Percentiles rank a stretch among this genome's conserved stretches.
These are phyloP conservation scores for Aegilops sharonensis DNA, from an alignment of 176 grass and related monocot species.

Conservation along the genomic window DNA sequence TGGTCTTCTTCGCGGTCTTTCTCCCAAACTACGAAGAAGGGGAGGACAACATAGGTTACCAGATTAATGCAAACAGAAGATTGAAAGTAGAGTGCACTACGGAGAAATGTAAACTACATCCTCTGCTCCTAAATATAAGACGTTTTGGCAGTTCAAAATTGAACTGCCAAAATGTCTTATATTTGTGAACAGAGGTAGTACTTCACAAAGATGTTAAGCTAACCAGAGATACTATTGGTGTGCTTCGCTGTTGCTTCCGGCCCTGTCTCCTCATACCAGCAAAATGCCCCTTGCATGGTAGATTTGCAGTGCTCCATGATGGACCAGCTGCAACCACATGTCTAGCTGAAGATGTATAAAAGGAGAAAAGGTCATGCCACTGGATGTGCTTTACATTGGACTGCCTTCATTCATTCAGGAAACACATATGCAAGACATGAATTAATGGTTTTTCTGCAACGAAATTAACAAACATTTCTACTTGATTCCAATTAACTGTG, in stretches of 20 bases:
- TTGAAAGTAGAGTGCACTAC: background rate
- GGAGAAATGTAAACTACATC: too few relatives aligned
- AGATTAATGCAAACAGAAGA: background rate
- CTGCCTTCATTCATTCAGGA: background rate
- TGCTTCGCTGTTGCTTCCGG: background rate
- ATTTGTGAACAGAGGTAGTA: too few relatives aligned
- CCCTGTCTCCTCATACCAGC: background rate
- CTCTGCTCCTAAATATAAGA: too few relatives aligned
- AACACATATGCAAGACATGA: background rate
- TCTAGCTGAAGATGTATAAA: slow-evolving; percentile 36
- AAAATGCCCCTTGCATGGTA: slow-evolving; percentile 18
- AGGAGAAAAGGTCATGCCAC: background rate
- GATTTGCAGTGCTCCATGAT: slow-evolving; percentile 21
- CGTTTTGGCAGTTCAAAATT: too few relatives aligned
- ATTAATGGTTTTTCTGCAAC: background rate
- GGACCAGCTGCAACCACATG: background rate
- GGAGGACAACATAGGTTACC: background rate
- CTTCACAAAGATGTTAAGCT: slow-evolving; percentile 12
- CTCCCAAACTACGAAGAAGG: slow-evolving; percentile 57
- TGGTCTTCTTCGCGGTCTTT: slow-evolving; percentile 42
- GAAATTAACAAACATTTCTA: background rate
- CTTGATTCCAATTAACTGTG: background rate
- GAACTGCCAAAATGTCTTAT: too few relatives aligned
- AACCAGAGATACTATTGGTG: slow-evolving; percentile 56
- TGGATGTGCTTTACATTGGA: background rate